Evolutionary conservation across 139 green algal genomes (phyloP).

Genomic region (Marvania coccoides): DNA sequence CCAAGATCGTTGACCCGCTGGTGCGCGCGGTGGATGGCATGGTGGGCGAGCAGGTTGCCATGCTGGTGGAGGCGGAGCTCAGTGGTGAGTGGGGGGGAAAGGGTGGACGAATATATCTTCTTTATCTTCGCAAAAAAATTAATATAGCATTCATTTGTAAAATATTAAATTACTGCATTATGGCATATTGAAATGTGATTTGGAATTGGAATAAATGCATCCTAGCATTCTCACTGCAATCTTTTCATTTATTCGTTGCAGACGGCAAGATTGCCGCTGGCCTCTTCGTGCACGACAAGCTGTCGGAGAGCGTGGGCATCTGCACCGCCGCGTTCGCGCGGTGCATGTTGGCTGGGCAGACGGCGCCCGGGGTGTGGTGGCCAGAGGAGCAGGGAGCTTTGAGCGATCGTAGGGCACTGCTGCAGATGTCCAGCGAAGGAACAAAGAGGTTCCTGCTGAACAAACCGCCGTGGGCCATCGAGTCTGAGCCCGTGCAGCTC

Average conservation of each 20-base stretch:
- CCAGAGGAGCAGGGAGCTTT: constrained; percentile 80
- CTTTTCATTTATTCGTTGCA: background rate
- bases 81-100: too few species aligned
- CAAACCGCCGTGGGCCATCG: constrained; percentile 57
- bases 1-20: constrained; percentile 49
- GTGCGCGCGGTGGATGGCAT: constrained; percentile 67
- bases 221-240: background rate
- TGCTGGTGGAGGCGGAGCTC: constrained; percentile 86
- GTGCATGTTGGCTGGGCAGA: constrained; percentile 67
- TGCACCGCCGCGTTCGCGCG: constrained; percentile 61
- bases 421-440: constrained; percentile 49
- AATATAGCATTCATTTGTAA: too few species aligned
- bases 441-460: constrained; percentile 66
- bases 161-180: too few species aligned
- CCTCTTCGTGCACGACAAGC: constrained; percentile 75
- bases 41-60: constrained; percentile 79
- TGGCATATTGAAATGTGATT: too few species aligned
- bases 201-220: too few species aligned
- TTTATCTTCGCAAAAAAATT: too few species aligned
- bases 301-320: constrained; percentile 61
- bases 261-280: constrained; percentile 62
- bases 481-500: constrained; percentile 60
- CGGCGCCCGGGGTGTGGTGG: constrained; percentile 90
- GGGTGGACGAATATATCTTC: too few species aligned
- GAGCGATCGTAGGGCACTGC: constrained; percentile 23